Percentiles rank a stretch among this genome's conserved stretches.
Conservation (phyloP, 2,329 filamentous ascomycete genomes). For the Polychaeton citri region DNA sequence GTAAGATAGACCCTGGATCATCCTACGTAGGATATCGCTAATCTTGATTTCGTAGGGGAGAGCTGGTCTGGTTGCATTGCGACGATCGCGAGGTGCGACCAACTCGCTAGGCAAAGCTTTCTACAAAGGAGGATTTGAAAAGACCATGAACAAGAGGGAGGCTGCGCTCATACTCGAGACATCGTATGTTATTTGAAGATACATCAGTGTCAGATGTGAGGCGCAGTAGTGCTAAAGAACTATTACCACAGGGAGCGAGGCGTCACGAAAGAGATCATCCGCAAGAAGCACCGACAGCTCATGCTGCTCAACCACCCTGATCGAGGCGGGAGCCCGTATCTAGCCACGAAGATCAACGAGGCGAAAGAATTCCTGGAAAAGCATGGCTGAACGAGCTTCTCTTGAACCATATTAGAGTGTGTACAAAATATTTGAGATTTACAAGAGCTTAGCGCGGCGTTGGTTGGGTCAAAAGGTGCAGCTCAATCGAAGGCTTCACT, state of each 20-base stretch:
- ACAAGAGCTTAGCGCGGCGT: constrained; percentile 6
- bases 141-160: constrained; percentile 84
- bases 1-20: too few relatives aligned
- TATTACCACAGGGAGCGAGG: constrained; percentile 57
- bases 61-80: constrained; percentile 78
- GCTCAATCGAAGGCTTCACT: too few relatives aligned
- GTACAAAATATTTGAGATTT: not conserved
- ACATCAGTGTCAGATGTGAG: too few relatives aligned
- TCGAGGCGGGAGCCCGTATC: constrained; percentile 87
- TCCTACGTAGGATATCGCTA: constrained; percentile 3
- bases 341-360: constrained; percentile 97
- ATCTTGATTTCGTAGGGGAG: constrained; percentile 52
- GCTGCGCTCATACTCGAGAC: constrained; percentile 83
- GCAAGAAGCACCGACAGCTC: constrained; percentile 85
- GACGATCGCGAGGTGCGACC: constrained; percentile 61
- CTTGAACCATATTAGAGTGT: not conserved
- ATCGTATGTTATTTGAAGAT: constrained; percentile 45
- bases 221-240: too few relatives aligned
- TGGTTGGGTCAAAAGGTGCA: constrained; percentile 3
- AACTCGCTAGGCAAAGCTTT: constrained; percentile 79
- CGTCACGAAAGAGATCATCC: constrained; percentile 81
- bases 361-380: constrained; percentile 95
- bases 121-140: constrained; percentile 98
- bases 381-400: not conserved
- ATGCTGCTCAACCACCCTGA: constrained; percentile 98